Percentiles rank a stretch among this genome's conserved stretches.
Conservation (phyloP, 164 flowering plant genomes). For the Euptelea pleiosperma region DNA sequence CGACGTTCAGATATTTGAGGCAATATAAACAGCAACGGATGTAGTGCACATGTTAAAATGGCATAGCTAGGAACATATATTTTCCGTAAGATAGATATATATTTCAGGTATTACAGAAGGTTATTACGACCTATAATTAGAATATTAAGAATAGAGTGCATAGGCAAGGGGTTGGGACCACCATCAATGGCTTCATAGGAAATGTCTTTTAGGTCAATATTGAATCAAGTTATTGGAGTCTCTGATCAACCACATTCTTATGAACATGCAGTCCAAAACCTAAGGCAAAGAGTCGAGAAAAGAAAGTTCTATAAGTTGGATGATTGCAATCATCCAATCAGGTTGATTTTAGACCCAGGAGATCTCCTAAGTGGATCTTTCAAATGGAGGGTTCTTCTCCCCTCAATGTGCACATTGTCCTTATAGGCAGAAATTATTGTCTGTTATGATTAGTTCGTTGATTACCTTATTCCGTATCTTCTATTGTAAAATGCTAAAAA, state of each 20-base stretch:
- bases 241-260: background rate
- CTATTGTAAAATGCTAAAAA: background rate
- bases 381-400: no score
- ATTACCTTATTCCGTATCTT: background rate
- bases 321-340: no score
- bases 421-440: no score
- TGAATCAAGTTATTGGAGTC: no score
- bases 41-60: slow-evolving; percentile 52
- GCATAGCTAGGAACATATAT: background rate
- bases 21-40: slow-evolving; percentile 84
- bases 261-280: background rate
- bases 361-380: no score
- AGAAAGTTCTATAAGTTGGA: no score
- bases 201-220: background rate
- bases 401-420: no score
- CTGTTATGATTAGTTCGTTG: background rate
- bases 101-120: background rate
- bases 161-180: background rate
- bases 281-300: no score
- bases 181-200: background rate
- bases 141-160: background rate
- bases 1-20: slow-evolving; percentile 66
- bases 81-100: background rate
- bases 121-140: background rate
- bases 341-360: background rate